These are phyloP conservation scores for Peronospora destructor DNA, from an alignment of 352 stramenopile genomes.

Conservation along the genomic window DNA sequence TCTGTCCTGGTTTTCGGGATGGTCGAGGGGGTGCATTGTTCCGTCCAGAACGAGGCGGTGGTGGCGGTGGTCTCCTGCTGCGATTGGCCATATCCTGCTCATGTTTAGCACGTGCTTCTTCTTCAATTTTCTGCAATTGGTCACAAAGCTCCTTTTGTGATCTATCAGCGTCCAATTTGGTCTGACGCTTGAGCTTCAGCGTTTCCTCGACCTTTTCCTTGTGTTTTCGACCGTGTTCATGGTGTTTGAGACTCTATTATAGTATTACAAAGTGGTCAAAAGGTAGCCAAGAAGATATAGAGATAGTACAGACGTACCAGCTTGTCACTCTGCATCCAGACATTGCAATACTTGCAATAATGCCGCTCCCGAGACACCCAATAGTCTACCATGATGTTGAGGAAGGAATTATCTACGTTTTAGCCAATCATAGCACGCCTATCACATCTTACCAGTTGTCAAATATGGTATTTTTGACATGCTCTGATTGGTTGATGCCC, in stretches of 20 bases:
- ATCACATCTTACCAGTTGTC: too few species aligned
- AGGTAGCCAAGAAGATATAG: background rate
- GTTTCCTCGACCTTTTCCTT: slow-evolving; percentile 67
- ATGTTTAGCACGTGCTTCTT: slow-evolving; percentile 51
- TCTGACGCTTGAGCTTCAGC: slow-evolving; percentile 67
- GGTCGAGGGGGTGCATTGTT: slow-evolving; percentile 9
- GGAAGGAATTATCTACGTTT: background rate
- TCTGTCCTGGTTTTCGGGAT: slow-evolving; percentile 11
- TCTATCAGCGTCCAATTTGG: slow-evolving; percentile 50
- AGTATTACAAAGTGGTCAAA: background rate
- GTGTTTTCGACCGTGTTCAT: slow-evolving; percentile 71
- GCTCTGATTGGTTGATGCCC: too few species aligned
- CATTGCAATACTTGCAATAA: slow-evolving; percentile 87
- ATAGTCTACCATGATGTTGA: slow-evolving; percentile 48
- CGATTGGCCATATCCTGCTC: slow-evolving; percentile 42
- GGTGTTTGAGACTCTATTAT: slow-evolving; percentile 68
- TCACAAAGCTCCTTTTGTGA: slow-evolving; percentile 53
- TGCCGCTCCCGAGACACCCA: slow-evolving; percentile 64
- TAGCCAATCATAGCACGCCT: background rate
- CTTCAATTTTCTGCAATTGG: slow-evolving; percentile 70
- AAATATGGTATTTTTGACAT: background rate
- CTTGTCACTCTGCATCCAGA: slow-evolving; percentile 80
- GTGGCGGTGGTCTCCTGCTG: slow-evolving; percentile 12
- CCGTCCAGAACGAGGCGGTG: slow-evolving; percentile 29
- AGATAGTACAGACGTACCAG: slow-evolving; percentile 25